Evolutionary conservation across 306 rosid species (phyloP).

Genomic region (Astragalus glycyphyllos): DNA sequence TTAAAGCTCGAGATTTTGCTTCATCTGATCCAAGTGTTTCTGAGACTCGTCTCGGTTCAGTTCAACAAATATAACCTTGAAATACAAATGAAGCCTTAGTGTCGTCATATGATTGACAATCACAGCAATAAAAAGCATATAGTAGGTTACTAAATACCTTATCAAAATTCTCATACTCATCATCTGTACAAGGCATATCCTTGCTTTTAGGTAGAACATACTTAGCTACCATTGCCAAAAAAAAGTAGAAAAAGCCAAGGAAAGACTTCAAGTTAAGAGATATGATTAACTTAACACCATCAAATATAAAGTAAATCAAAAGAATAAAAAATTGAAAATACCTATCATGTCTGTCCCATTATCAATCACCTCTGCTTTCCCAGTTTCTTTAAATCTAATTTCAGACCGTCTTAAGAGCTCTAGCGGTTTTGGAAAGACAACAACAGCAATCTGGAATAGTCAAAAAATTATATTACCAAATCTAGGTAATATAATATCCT

Average conservation of each 20-base stretch:
- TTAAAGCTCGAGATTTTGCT: slow-evolving; percentile 2
- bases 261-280: neutral
- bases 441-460: slow-evolving; percentile 57
- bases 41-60: slow-evolving; percentile 56
- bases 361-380: slow-evolving; percentile 60
- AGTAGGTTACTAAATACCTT: slow-evolving; percentile 46
- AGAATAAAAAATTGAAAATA: slow-evolving; percentile 12
- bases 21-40: slow-evolving; percentile 62
- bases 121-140: slow-evolving; percentile 19
- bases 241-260: slow-evolving; percentile 10
- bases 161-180: slow-evolving; percentile 51
- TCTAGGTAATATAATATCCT: neutral
- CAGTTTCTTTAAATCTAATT: slow-evolving; percentile 56
- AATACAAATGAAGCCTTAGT: slow-evolving; percentile 34
- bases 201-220: slow-evolving; percentile 66
- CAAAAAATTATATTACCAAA: neutral
- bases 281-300: slow-evolving; percentile 7
- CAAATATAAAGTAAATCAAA: slow-evolving; percentile 11
- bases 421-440: slow-evolving; percentile 60
- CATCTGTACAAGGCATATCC: slow-evolving; percentile 54
- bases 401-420: slow-evolving; percentile 52
- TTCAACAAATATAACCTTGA: slow-evolving; percentile 64
- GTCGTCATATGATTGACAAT: slow-evolving; percentile 7
- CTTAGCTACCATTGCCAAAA: slow-evolving; percentile 50
- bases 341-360: slow-evolving; percentile 64